These are phyloP conservation scores for Stipa capillata DNA, from an alignment of 176 grass and related monocot genomes.

Conservation along the genomic window DNA sequence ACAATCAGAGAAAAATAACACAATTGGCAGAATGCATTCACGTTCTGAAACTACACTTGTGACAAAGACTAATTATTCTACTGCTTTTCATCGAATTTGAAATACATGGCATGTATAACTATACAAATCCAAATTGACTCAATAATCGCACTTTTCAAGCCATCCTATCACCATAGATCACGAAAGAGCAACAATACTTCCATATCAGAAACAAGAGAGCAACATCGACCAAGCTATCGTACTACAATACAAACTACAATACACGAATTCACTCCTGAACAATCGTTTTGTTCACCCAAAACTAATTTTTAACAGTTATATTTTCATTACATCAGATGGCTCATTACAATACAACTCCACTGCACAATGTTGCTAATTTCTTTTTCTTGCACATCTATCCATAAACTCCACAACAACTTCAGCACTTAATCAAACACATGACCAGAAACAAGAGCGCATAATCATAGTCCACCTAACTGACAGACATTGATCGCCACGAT, in stretches of 20 bases:
- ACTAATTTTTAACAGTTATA: neutral
- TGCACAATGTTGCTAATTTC: neutral
- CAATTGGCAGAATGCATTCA: neutral
- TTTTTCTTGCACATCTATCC: neutral
- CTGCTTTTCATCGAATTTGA: no score
- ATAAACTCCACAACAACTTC: neutral
- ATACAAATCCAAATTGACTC: no score
- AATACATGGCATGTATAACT: neutral
- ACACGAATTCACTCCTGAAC: neutral
- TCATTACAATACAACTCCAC: neutral
- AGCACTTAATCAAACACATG: neutral
- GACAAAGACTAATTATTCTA: neutral
- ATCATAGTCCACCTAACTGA: no score
- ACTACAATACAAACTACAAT: neutral
- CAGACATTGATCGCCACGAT: no score
- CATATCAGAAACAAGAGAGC: neutral
- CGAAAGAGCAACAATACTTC: neutral
- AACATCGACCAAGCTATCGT: neutral
- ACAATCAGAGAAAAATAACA: neutral
- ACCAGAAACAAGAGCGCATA: neutral
- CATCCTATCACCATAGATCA: neutral
- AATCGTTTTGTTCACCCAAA: neutral
- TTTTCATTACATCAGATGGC: neutral
- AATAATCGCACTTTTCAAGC: neutral
- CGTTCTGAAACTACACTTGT: neutral